Percentiles rank a stretch among this genome's conserved stretches.
phyloP scores from a whole-genome alignment of 129 eudicot species.

The Calendula officinalis region DNA sequence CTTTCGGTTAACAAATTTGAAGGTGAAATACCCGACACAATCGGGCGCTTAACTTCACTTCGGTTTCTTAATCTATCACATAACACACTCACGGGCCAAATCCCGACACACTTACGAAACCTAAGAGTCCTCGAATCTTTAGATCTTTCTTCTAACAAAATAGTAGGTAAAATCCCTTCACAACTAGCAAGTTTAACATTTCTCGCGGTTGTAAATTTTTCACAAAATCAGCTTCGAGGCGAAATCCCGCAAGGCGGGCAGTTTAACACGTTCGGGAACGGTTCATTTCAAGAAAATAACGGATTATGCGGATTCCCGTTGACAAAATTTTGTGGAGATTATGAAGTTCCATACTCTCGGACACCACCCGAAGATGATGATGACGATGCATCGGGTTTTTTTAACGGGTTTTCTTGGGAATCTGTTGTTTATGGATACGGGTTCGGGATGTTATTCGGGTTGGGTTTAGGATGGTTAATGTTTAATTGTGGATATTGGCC shows the following conservation, averaged over 20 bases:
- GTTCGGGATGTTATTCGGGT: slow-evolving; percentile 34
- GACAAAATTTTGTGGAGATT: slow-evolving; percentile 28
- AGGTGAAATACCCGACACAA: slow-evolving; percentile 35
- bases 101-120: slow-evolving; percentile 22
- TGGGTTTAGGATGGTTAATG: slow-evolving; percentile 24
- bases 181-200: slow-evolving; percentile 25
- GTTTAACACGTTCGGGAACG: slow-evolving; percentile 27
- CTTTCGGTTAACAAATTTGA: slow-evolving; percentile 34
- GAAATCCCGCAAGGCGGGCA: slow-evolving; percentile 38
- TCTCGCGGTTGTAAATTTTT: slow-evolving; percentile 26
- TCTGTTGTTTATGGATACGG: slow-evolving; percentile 37
- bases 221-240: slow-evolving; percentile 36
- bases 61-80: slow-evolving; percentile 38
- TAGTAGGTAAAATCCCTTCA: slow-evolving; percentile 34
- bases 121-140: slow-evolving; percentile 31
- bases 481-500: slow-evolving; percentile 31
- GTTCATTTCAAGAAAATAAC: slow-evolving; percentile 25
- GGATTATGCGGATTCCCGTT: slow-evolving; percentile 43
- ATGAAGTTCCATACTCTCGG: not conserved
- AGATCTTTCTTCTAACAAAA: slow-evolving; percentile 38
- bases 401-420: slow-evolving; percentile 37
- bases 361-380: slow-evolving; percentile 20
- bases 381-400: slow-evolving; percentile 21
- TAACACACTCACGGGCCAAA: slow-evolving; percentile 29
- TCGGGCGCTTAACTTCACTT: slow-evolving; percentile 29